Conservation (phyloP, 192 early-diverging fungal genomes). For the Entrophospora sp. region DNA sequence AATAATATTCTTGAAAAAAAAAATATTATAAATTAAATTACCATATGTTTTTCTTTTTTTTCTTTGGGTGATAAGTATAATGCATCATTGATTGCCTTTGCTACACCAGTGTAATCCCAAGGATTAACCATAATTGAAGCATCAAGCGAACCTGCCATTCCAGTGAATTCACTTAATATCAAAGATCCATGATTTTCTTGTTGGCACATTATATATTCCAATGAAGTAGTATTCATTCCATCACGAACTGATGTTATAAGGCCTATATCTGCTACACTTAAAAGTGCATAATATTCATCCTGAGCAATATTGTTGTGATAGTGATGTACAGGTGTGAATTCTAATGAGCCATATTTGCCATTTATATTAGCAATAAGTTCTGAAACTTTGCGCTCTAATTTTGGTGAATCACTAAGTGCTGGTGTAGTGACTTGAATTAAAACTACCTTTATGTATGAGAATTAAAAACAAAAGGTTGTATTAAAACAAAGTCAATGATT, state of each 20-base stretch:
- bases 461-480: too few species aligned
- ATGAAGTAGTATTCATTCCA: constrained; percentile 95
- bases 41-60: constrained; percentile 47
- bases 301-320: constrained; percentile 86
- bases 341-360: constrained; percentile 86
- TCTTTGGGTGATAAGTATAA: constrained; percentile 59
- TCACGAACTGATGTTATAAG: constrained; percentile 89
- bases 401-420: constrained; percentile 56
- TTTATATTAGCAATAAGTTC: constrained; percentile 94
- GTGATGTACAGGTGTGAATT: constrained; percentile 90
- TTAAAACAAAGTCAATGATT: too few species aligned
- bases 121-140: constrained; percentile 81
- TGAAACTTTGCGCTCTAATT: constrained; percentile 74
- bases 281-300: constrained; percentile 92
- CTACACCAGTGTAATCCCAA: constrained; percentile 78
- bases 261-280: constrained; percentile 87
- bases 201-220: constrained; percentile 92
- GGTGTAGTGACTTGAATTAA: constrained; percentile 95
- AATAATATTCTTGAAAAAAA: background rate
- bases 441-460: constrained; percentile 46
- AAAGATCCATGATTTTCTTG: constrained; percentile 76
- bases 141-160: constrained; percentile 76
- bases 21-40: constrained; percentile 21
- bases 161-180: constrained; percentile 94
- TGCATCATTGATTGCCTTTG: constrained; percentile 66